Evolutionary conservation across 108 stramenopile species (phyloP), one percentile per base, ranked within the genome.

Genomic region (Skeletonema tropicum): DNA sequence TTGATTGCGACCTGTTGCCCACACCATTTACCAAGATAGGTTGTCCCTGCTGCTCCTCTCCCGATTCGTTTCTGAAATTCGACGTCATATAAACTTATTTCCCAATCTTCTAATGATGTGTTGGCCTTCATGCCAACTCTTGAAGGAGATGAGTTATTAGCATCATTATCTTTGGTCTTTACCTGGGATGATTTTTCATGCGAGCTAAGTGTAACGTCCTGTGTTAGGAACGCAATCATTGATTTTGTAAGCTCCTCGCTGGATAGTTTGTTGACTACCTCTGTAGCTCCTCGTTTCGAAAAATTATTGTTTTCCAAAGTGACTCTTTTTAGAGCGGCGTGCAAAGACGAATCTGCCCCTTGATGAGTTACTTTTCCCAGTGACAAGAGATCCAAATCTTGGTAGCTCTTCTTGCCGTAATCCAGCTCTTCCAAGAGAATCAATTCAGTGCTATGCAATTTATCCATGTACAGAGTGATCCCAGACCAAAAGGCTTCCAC

Each of bases 1-100:
- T 92, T 90, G 11, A 92, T 85, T 23, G 92, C 89, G 21, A 92
- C 92, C 11, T 83, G 30, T 64, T 86, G 87, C 13, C 85, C 85
- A 11, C 73, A 66, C 83, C 85, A 92, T 39, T 82, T 83, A 25
- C 85, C 92, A 36, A 92, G 46, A 64, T 92, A 92, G 0, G 92
- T 92, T 26, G 89, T 92, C 39, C 85, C 88, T 29, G 88, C 83
- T 15, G 82, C 87, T 14, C 90, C 90, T 23, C 71, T 63, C 6
- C 89, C 89, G 17, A 90, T 79, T 3, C 88, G 77, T 72, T 78
- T 83, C 41, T 66, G 73, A 65, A 92, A 92, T 31, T 88, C 78
- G 6, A 92, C 66, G 57, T 92, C 92, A 66, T 90, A 90, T 0
- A 89, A 60, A 45, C 74, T 76, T 60, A 92, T 92, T 60, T 90